A percentile compares a stretch with the other conserved stretches of the same genome.
Evolutionary conservation across 345 rosid genomes (phyloP).

Genomic region (Mangifera indica): DNA sequence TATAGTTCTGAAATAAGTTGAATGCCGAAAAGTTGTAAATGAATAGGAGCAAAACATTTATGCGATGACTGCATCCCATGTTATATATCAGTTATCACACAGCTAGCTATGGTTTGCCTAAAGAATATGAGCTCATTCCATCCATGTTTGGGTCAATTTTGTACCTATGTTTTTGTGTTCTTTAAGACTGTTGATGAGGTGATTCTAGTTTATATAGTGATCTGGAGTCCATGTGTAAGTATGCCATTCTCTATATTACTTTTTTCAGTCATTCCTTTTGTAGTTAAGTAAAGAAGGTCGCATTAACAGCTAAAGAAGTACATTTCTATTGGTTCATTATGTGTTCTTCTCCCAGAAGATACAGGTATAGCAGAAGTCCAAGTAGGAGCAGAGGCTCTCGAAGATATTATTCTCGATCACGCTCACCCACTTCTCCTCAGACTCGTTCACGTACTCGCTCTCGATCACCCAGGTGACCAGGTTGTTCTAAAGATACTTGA

Average conservation of each 20-base stretch:
- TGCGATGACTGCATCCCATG: neutral
- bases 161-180: neutral
- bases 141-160: neutral
- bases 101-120: too few species aligned
- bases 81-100: neutral
- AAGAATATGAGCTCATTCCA: neutral
- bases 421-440: too few species aligned
- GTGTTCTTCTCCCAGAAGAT: conserved; percentile 39
- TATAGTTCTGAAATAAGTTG: too few species aligned
- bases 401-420: conserved; percentile 50
- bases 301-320: neutral
- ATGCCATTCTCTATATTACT: neutral
- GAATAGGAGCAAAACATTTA: neutral
- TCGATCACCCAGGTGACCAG: conserved; percentile 57
- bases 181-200: neutral
- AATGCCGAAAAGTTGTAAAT: neutral
- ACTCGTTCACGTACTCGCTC: conserved; percentile 41
- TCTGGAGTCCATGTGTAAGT: neutral
- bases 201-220: neutral
- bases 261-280: neutral
- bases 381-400: conserved; percentile 61
- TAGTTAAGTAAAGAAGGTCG: neutral
- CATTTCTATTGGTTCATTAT: neutral
- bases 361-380: conserved; percentile 59
- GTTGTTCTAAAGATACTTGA: neutral